A percentile compares a stretch with the other conserved stretches of the same genome.
These are phyloP conservation scores for Saprolegnia parasitica DNA, from an alignment of 352 stramenopile species.

Conservation along the genomic window DNA sequence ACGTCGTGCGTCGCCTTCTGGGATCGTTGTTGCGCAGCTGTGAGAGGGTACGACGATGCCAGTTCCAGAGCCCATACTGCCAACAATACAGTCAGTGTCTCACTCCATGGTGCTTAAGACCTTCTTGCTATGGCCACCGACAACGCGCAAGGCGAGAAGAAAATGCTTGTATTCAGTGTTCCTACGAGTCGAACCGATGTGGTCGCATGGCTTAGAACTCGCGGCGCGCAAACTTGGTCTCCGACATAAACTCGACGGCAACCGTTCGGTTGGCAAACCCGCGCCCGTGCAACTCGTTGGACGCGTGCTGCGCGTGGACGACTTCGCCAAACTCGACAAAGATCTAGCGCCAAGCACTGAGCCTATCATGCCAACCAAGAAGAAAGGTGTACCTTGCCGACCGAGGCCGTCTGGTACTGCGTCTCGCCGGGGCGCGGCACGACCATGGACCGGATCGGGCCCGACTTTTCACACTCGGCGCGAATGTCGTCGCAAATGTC, in stretches of 20 bases:
- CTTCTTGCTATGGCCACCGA: too few species aligned
- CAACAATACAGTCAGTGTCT: too few species aligned
- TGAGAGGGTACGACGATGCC: too few species aligned
- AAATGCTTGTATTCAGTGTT: too few species aligned
- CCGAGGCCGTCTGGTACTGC: slow-evolving; percentile 32
- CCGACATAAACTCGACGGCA: slow-evolving; percentile 81
- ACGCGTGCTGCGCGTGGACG: slow-evolving; percentile 67
- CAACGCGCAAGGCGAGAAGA: too few species aligned
- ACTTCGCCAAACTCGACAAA: slow-evolving; percentile 92
- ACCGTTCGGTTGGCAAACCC: slow-evolving; percentile 93
- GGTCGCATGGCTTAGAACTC: slow-evolving; percentile 39
- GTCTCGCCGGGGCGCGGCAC: slow-evolving; percentile 70
- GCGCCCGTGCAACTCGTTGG: slow-evolving; percentile 86
- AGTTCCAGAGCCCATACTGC: too few species aligned
- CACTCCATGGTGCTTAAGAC: too few species aligned
- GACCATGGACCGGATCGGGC: slow-evolving; percentile 68
- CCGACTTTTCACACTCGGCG: slow-evolving; percentile 91
- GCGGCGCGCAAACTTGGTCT: slow-evolving; percentile 79
- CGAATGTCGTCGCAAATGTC: slow-evolving; percentile 96
- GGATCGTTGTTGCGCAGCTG: too few species aligned
- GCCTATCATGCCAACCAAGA: slow-evolving; percentile 30
- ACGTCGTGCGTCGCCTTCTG: too few species aligned
- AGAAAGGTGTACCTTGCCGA: slow-evolving; percentile 51
- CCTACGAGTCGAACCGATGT: too few species aligned
- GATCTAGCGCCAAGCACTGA: slow-evolving; percentile 57